These are phyloP conservation scores for Coniferiporia sulphurascens DNA, from an alignment of 1,284 basidiomycete genomes.

Conservation along the genomic window DNA sequence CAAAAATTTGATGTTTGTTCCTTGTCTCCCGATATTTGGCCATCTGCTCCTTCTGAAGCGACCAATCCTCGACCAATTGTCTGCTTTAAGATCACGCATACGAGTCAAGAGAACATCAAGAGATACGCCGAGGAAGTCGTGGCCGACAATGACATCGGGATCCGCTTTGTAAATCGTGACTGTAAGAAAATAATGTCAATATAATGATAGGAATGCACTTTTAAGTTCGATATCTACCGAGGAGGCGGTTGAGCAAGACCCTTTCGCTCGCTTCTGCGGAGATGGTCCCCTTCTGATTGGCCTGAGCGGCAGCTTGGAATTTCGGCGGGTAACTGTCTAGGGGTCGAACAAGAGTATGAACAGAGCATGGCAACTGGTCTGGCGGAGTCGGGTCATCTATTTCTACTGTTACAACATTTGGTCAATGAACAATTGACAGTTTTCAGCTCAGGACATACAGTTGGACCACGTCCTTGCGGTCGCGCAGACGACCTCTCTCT, in stretches of 20 bases:
- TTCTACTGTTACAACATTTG: conserved; percentile 46
- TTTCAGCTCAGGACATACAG: conserved; percentile 43
- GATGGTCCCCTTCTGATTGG: conserved; percentile 66
- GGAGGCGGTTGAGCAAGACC: conserved; percentile 77
- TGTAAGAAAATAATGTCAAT: conserved; percentile 26
- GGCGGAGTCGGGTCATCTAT: conserved; percentile 90
- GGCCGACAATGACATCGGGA: conserved; percentile 92
- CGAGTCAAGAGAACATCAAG: conserved; percentile 90
- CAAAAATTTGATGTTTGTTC: conserved; percentile 80
- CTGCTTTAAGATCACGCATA: conserved; percentile 84
- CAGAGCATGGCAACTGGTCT: conserved; percentile 76
- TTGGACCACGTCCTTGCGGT: conserved; percentile 87
- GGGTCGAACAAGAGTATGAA: conserved; percentile 90
- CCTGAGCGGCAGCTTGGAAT: conserved; percentile 70
- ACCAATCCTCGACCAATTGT: conserved; percentile 93
- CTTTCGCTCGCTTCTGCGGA: conserved; percentile 80
- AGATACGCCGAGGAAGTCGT: conserved; percentile 91
- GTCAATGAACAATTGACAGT: neutral
- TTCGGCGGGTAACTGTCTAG: conserved; percentile 85
- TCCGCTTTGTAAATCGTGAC: conserved; percentile 84
- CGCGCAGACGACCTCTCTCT: conserved; percentile 86
- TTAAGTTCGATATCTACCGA: conserved; percentile 44
- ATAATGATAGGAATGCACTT: neutral
- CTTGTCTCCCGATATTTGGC: conserved; percentile 81
- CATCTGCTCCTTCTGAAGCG: conserved; percentile 85